These are phyloP conservation scores for Tetracladium setigerum DNA, from an alignment of 495 filamentous ascomycete species.

Conservation along the genomic window DNA sequence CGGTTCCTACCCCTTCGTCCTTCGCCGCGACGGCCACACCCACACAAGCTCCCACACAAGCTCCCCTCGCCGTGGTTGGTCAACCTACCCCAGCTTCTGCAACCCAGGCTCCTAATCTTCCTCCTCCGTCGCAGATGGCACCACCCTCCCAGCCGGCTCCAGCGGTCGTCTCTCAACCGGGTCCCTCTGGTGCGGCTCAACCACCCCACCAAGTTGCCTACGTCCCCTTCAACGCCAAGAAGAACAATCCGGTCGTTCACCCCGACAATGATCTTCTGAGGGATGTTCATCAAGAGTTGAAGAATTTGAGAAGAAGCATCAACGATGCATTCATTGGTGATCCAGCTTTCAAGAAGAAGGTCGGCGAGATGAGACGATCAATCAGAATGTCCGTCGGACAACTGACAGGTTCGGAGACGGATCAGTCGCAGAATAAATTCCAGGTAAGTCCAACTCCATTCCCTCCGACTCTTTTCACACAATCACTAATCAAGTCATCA, in stretches of 20 bases:
- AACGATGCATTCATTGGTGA: conserved; percentile 39
- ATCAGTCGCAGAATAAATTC: conserved; percentile 40
- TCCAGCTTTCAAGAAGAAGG: conserved; percentile 48
- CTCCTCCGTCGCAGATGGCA: not conserved
- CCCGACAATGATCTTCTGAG: conserved; percentile 35
- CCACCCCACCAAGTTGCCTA: too few species aligned
- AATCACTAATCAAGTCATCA: conserved; percentile 13
- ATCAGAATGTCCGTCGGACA: conserved; percentile 69
- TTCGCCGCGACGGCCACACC: not conserved
- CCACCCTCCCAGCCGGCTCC: not conserved
- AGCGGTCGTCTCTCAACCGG: not conserved
- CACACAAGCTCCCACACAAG: not conserved
- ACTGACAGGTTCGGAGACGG: conserved; percentile 51
- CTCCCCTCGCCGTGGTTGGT: not conserved
- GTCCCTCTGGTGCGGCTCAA: too few species aligned
- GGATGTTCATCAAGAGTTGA: conserved; percentile 64
- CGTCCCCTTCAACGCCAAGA: not conserved
- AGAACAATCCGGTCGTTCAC: not conserved
- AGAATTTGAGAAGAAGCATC: conserved; percentile 56
- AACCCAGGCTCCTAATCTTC: not conserved
- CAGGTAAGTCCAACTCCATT: conserved; percentile 33
- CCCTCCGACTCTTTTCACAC: not conserved
- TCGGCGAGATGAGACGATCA: conserved; percentile 69
- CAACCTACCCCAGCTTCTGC: too few species aligned
- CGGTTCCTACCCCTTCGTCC: not conserved